Percentiles rank a stretch among this genome's conserved stretches.
phyloP scores from a whole-genome alignment of 441 rosid genomes.

The Syzygium syzygioides region DNA sequence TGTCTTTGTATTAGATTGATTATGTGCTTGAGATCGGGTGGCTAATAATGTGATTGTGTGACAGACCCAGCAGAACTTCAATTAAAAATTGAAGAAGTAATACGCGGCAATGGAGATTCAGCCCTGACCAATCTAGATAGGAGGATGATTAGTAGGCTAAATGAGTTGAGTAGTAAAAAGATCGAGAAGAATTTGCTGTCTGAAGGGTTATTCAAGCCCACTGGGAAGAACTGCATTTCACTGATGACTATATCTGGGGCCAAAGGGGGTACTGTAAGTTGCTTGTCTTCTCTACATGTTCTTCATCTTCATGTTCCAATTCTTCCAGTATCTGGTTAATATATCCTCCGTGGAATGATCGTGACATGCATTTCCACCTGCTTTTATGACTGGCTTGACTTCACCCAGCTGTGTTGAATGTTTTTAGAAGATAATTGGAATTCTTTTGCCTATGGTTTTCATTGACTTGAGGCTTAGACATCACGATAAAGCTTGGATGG shows the following conservation, averaged over 20 bases:
- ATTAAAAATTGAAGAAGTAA: constrained; percentile 61
- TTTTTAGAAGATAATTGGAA: neutral
- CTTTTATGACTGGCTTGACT: neutral
- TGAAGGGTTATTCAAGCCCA: constrained; percentile 82
- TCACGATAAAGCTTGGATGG: neutral
- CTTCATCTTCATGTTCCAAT: neutral
- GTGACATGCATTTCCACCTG: neutral
- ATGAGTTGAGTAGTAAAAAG: constrained; percentile 66
- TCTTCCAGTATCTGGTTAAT: neutral
- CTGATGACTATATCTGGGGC: constrained; percentile 99
- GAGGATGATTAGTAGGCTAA: constrained; percentile 67
- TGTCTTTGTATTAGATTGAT: neutral
- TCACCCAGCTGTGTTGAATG: neutral
- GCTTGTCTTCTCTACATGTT: constrained; percentile 1
- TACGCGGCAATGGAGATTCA: constrained; percentile 78
- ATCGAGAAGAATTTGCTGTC: constrained; percentile 71
- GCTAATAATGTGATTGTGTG: constrained; percentile 6
- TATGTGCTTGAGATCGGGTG: neutral
- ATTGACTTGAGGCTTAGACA: neutral
- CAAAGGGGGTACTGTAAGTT: constrained; percentile 93
- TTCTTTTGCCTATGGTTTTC: neutral
- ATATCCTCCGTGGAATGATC: neutral
- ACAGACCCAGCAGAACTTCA: constrained; percentile 65
- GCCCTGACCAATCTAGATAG: constrained; percentile 79
- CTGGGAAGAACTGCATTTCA: constrained; percentile 86